Evolutionary conservation across 495 filamentous ascomycete species (phyloP), one percentile per base, ranked within the genome.

Genomic region (Hypomontagnella monticulosa): DNA sequence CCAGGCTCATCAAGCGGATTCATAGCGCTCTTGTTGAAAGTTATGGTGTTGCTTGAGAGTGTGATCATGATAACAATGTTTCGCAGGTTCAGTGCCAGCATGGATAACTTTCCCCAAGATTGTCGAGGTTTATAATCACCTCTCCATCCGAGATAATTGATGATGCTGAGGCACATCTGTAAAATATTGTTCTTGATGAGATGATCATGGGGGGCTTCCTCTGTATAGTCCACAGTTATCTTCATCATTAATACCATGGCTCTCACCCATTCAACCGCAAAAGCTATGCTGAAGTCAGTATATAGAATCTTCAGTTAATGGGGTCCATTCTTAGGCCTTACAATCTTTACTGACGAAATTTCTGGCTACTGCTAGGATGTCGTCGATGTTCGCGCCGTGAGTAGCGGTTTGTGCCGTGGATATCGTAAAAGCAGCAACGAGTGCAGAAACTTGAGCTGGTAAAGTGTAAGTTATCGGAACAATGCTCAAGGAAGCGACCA

Each of bases 91-190:
- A 96, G 77, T 33, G 87, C 85, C 1, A 88, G 76, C 83, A 87
- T 90, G n/a, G 92, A 85, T 47, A 96, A 80, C 67, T 89, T 91
- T 20, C 88, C 88, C 27, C 85, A 73, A 19, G 91, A 80, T 27
- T 75, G 82, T 16, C 89, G 86, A 10, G 83, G 78, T 41, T 83
- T 78, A 46, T 80, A 81, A 44, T 86, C 85, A 15, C 85, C 86
- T 40, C 79, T 81, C 70, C 85, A 91, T 14, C 88, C 88, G 23
- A 93, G 77, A 47, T 87, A 84, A 56, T 86, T 88, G 61, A 91
- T 85, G 23, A 92, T 79, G 72, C 89, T 89, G 32, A 92, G 80
- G 75, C 85, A 89, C 57, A 87, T 79, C 62, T 90, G 88, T 38
- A 94, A 83, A 36, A 82, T 83, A 4, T 80, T 78, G 66, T 89